Evolutionary conservation across 1,139 yeast species (phyloP).

Genomic region (Pneumocystis canis): DNA sequence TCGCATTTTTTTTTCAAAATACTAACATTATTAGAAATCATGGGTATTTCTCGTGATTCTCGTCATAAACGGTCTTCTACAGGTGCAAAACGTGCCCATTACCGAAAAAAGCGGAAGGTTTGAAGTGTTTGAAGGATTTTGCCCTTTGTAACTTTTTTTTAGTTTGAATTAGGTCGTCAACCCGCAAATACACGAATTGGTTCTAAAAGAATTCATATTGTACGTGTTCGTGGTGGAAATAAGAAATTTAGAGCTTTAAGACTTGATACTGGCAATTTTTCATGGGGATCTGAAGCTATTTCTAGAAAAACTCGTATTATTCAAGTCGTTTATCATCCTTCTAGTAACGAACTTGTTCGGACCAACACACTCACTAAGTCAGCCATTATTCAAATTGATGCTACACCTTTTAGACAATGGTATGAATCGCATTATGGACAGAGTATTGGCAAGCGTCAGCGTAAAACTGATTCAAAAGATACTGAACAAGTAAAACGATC

Average conservation of each 20-base stretch:
- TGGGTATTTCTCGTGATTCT: constrained; percentile 99
- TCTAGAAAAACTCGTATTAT: constrained; percentile 98
- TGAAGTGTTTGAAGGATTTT: background rate
- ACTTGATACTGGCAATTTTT: constrained; percentile 98
- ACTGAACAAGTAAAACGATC: constrained; percentile 46
- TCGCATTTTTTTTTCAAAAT: background rate
- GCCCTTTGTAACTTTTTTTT: constrained; percentile 20
- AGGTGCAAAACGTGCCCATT: constrained; percentile 99
- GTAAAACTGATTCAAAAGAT: constrained; percentile 25
- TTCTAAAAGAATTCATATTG: constrained; percentile 95
- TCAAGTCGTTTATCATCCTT: constrained; percentile 97
- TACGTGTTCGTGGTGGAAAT: constrained; percentile 99
- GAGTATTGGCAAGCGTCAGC: constrained; percentile 67
- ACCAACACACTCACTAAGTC: constrained; percentile 98
- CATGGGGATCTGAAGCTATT: constrained; percentile 99
- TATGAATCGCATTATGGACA: constrained; percentile 97
- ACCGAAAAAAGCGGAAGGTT: constrained; percentile 92
- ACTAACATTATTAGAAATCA: constrained; percentile 21
- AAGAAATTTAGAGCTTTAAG: constrained; percentile 99
- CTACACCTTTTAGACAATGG: constrained; percentile 99
- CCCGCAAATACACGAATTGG: constrained; percentile 97
- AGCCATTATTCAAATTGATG: constrained; percentile 98
- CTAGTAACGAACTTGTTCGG: constrained; percentile 98
- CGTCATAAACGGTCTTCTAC: constrained; percentile 99
- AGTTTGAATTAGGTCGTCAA: constrained; percentile 99